A percentile compares a stretch with the other conserved stretches of the same genome.
Evolutionary conservation across 1,284 basidiomycete species (phyloP).

Genomic region (Leucoagaricus sp.): DNA sequence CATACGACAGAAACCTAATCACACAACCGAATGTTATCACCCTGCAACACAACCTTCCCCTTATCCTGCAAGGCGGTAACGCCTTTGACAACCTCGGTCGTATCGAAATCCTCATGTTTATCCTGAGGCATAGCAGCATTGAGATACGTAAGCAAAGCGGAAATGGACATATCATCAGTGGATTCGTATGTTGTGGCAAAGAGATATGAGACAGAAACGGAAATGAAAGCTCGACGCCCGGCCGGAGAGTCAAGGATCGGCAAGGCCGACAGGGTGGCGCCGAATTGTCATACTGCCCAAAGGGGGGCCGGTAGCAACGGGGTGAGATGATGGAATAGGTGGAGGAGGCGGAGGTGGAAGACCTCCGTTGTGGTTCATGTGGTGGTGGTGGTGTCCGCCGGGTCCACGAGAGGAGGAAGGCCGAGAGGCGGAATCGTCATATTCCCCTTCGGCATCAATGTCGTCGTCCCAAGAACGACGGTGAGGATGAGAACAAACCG

Average conservation of each 20-base stretch:
- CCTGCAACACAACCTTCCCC: slow-evolving; percentile 9
- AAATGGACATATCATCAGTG: slow-evolving; percentile 66
- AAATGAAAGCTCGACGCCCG: slow-evolving; percentile 61
- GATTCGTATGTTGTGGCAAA: slow-evolving; percentile 64
- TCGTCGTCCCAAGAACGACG: slow-evolving; percentile 17
- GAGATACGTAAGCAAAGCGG: slow-evolving; percentile 64
- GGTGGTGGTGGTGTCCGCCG: too few relatives aligned
- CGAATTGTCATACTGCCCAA: background rate
- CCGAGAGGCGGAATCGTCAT: too few relatives aligned
- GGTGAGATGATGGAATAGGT: too few relatives aligned
- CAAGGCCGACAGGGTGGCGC: slow-evolving; percentile 43
- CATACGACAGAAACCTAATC: slow-evolving; percentile 6
- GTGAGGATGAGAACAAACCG: background rate
- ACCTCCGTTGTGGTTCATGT: too few relatives aligned
- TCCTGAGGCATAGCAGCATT: slow-evolving; percentile 74
- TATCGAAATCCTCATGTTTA: slow-evolving; percentile 80
- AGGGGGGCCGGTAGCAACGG: too few relatives aligned
- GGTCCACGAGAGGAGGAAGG: background rate
- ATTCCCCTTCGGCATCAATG: slow-evolving; percentile 29
- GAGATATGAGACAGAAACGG: slow-evolving; percentile 57
- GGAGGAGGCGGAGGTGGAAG: too few relatives aligned
- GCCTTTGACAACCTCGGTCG: slow-evolving; percentile 63
- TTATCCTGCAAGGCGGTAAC: slow-evolving; percentile 51
- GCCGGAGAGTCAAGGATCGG: slow-evolving; percentile 55
- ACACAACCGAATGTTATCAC: slow-evolving; percentile 8